phyloP scores from a whole-genome alignment of 2,329 filamentous ascomycete genomes.

The Dactylonectria estremocensis region DNA sequence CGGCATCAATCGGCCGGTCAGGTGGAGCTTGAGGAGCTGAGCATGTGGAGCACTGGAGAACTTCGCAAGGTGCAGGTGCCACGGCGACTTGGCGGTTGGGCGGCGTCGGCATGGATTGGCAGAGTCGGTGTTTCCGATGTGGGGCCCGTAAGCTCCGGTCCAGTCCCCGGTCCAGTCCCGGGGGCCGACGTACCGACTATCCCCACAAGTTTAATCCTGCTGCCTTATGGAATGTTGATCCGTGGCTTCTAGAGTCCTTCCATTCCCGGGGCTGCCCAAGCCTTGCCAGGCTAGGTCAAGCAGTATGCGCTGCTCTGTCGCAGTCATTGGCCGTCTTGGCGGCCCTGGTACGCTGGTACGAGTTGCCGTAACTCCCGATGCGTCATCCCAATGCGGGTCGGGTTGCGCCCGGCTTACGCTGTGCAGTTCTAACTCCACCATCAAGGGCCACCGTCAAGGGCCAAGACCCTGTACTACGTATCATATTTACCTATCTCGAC shows the following conservation, averaged over 20 bases:
- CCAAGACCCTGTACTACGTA: too few relatives aligned
- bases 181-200: conserved; percentile 29
- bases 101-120: conserved; percentile 11
- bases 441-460: not conserved
- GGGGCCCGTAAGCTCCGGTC: conserved; percentile 32
- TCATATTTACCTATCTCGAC: too few relatives aligned
- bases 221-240: conserved; percentile 25
- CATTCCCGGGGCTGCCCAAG: not conserved
- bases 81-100: conserved; percentile 7
- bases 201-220: conserved; percentile 37
- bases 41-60: not conserved
- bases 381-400: conserved; percentile 27
- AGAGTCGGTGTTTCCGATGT: conserved; percentile 37
- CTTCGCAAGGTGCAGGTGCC: not conserved
- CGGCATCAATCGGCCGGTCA: conserved; percentile 9
- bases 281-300: not conserved
- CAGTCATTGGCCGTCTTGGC: conserved; percentile 27
- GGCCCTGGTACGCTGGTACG: not conserved
- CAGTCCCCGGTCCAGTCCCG: conserved; percentile 35
- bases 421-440: not conserved
- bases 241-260: conserved; percentile 29
- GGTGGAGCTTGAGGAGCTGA: conserved; percentile 2
- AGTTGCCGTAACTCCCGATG: conserved; percentile 27
- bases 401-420: conserved; percentile 30
- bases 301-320: conserved; percentile 19